phyloP scores from a whole-genome alignment of 2,329 filamentous ascomycete species.

The Fusarium subtropicale region DNA sequence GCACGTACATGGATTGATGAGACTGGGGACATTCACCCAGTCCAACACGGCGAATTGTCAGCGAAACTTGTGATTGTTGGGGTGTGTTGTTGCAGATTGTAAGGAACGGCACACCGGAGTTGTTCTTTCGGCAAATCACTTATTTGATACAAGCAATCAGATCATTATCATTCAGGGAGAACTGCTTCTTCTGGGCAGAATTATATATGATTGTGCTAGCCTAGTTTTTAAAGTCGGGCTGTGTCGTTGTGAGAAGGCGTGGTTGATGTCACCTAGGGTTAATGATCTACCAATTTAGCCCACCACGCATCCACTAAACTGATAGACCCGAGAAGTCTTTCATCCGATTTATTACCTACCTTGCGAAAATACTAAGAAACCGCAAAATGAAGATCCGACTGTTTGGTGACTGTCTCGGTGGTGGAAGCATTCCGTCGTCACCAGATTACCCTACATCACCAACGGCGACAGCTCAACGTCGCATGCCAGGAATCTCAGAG shows the following conservation, averaged over 20 bases:
- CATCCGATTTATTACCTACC: background rate
- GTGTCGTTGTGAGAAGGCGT: no score
- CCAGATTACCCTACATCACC: background rate
- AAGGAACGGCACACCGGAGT: background rate
- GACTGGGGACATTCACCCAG: background rate
- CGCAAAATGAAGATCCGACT: background rate
- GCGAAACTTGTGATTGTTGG: no score
- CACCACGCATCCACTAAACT: background rate
- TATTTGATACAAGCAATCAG: background rate
- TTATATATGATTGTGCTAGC: background rate
- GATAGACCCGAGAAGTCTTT: fast-evolving
- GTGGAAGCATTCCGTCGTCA: no score
- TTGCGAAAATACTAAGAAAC: background rate
- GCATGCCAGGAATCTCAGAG: background rate
- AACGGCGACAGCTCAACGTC: background rate
- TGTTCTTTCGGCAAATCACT: background rate
- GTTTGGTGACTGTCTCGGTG: background rate
- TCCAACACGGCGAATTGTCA: no score
- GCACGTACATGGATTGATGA: background rate
- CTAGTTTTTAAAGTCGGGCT: background rate
- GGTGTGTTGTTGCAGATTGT: no score
- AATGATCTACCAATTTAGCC: background rate
- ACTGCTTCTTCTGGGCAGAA: no score
- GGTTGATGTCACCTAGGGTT: background rate
- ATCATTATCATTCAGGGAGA: background rate